phyloP scores from a whole-genome alignment of 2,329 filamentous ascomycete genomes.

The Zymoseptoria pseudotritici region DNA sequence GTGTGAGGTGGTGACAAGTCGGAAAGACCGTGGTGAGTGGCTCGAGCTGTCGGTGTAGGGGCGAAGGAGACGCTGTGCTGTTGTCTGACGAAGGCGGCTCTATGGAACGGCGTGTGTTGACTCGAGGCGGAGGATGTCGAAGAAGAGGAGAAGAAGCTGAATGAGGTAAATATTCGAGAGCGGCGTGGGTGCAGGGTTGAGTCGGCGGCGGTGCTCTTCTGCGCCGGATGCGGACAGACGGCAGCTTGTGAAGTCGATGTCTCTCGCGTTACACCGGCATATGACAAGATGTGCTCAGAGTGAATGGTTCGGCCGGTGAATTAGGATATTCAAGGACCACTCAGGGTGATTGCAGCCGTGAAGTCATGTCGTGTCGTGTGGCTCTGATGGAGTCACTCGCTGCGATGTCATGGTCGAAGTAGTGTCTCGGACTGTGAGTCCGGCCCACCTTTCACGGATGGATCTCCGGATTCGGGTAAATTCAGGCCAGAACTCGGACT shows the following conservation, averaged over 20 bases:
- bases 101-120: not conserved
- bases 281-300: not conserved
- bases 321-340: not conserved
- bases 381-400: not conserved
- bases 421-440: not conserved
- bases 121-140: not conserved
- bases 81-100: not conserved
- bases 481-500: not conserved
- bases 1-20: not conserved
- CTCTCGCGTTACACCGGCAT: not conserved
- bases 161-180: not conserved
- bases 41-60: not conserved
- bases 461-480: not conserved
- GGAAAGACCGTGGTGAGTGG: not conserved
- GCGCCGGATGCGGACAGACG: conserved; percentile 8
- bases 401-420: not conserved
- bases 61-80: not conserved
- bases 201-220: conserved; percentile 4
- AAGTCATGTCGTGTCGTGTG: not conserved
- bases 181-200: conserved; percentile 8
- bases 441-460: not conserved
- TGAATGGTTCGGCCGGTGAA: not conserved
- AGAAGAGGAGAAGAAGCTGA: conserved; percentile 1
- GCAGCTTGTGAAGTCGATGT: not conserved
- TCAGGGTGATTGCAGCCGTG: not conserved